These are phyloP conservation scores for Lasiosphaeria hispida DNA, from an alignment of 495 filamentous ascomycete species.

Conservation along the genomic window DNA sequence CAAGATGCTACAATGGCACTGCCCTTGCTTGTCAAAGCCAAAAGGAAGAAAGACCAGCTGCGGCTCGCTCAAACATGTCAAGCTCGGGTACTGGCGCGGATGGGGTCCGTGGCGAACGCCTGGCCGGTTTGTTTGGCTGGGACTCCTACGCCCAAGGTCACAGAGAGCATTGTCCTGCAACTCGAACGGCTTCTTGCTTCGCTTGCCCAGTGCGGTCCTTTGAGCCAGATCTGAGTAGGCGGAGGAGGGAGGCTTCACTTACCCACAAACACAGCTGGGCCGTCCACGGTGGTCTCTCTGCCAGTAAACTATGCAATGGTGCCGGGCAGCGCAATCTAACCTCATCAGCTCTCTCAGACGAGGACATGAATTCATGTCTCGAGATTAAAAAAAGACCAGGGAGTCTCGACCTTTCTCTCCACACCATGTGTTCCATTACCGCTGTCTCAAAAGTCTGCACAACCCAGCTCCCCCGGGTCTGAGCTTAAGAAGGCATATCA, in stretches of 20 bases:
- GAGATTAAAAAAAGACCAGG: conserved; percentile 30
- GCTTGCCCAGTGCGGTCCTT: conserved; percentile 33
- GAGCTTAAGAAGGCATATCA: conserved; percentile 31
- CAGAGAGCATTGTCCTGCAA: conserved; percentile 27
- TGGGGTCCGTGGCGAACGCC: conserved; percentile 17
- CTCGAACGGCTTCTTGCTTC: conserved; percentile 35
- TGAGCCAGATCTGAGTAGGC: conserved; percentile 27
- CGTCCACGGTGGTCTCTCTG: conserved; percentile 12
- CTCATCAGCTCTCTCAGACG: conserved; percentile 19
- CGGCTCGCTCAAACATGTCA: neutral
- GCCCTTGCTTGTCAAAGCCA: conserved; percentile 4
- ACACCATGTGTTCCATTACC: conserved; percentile 28
- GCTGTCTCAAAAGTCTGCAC: conserved; percentile 38
- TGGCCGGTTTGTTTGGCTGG: conserved; percentile 22
- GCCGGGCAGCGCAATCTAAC: conserved; percentile 25
- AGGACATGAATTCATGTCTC: conserved; percentile 21
- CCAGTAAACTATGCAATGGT: conserved; percentile 16
- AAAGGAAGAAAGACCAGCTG: neutral
- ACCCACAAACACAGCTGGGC: conserved; percentile 28
- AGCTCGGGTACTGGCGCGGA: conserved; percentile 1
- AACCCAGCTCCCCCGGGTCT: conserved; percentile 20
- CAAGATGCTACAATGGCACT: neutral
- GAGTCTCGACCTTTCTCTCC: conserved; percentile 29
- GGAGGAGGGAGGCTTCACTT: conserved; percentile 3
- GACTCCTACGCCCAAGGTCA: conserved; percentile 13